Conservation (phyloP, 257 asterid species). For the Fraxinus quadrangulata region DNA sequence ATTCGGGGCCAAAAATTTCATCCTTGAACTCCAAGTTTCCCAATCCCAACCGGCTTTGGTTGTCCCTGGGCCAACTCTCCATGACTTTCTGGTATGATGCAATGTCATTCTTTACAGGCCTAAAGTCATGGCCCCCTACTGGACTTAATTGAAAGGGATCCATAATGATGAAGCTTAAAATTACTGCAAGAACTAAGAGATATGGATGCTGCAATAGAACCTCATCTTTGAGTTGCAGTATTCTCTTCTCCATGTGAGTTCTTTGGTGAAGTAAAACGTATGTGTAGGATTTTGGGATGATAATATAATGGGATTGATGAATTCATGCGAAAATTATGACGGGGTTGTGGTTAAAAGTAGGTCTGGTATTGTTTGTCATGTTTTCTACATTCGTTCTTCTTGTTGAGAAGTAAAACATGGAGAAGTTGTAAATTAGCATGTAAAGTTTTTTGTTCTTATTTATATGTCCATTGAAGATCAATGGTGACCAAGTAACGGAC, state of each 20-base stretch:
- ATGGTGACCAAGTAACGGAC: constrained; percentile 5
- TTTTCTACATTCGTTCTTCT: constrained; percentile 24
- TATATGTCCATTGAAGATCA: background rate
- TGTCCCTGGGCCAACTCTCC: constrained; percentile 71
- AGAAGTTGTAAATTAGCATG: too few relatives aligned
- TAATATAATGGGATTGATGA: background rate
- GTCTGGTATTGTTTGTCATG: constrained; percentile 47
- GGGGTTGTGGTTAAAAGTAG: constrained; percentile 35
- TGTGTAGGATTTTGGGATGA: constrained; percentile 11
- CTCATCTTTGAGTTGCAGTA: constrained; percentile 37
- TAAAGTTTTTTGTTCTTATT: background rate
- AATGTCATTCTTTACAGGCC: constrained; percentile 68
- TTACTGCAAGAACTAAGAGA: constrained; percentile 40
- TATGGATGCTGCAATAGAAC: constrained; percentile 53
- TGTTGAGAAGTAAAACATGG: too few relatives aligned
- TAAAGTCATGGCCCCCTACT: constrained; percentile 66
- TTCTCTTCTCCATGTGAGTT: constrained; percentile 54
- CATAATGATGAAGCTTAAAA: constrained; percentile 47
- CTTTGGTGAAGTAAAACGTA: background rate
- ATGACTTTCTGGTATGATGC: constrained; percentile 64
- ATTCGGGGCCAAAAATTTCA: constrained; percentile 81
- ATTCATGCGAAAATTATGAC: constrained; percentile 56
- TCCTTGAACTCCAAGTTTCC: constrained; percentile 68
- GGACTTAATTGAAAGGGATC: constrained; percentile 87
- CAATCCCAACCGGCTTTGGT: constrained; percentile 59